A percentile compares a stretch with the other conserved stretches of the same genome.
Conservation (phyloP, 2,329 filamentous ascomycete genomes). For the Diaporthe caulivora region DNA sequence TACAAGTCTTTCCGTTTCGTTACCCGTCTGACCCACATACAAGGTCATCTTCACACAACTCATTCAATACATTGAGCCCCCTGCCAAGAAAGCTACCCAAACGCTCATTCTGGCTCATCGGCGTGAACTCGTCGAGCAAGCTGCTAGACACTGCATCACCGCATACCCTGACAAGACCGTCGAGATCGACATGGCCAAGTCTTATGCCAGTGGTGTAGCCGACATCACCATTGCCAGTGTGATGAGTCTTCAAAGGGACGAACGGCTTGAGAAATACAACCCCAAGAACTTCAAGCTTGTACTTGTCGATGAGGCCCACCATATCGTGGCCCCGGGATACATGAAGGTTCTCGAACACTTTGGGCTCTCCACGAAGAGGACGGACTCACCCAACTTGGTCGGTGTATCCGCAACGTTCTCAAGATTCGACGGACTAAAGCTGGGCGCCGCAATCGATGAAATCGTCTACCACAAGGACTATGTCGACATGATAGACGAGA, state of each 20-base stretch:
- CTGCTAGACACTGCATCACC: constrained; percentile 83
- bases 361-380: constrained; percentile 65
- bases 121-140: constrained; percentile 94
- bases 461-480: constrained; percentile 93
- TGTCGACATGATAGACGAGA: constrained; percentile 80
- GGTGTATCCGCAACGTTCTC: constrained; percentile 85
- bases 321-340: constrained; percentile 90
- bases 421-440: constrained; percentile 83
- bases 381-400: constrained; percentile 75
- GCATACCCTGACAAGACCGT: constrained; percentile 85
- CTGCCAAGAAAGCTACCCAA: constrained; percentile 71
- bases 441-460: constrained; percentile 90
- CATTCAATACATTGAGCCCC: constrained; percentile 79
- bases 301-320: constrained; percentile 95
- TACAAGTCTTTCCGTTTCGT: background rate
- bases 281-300: constrained; percentile 86
- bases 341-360: constrained; percentile 83
- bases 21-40: constrained; percentile 11
- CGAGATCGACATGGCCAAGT: constrained; percentile 91
- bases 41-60: constrained; percentile 96
- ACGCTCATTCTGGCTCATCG: constrained; percentile 94
- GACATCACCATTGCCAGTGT: constrained; percentile 96
- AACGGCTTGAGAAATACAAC: constrained; percentile 86
- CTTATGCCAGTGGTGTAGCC: constrained; percentile 81
- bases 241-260: constrained; percentile 82